phyloP scores from a whole-genome alignment of 2,329 filamentous ascomycete genomes.

The Ambrosiella cleistominuta region DNA sequence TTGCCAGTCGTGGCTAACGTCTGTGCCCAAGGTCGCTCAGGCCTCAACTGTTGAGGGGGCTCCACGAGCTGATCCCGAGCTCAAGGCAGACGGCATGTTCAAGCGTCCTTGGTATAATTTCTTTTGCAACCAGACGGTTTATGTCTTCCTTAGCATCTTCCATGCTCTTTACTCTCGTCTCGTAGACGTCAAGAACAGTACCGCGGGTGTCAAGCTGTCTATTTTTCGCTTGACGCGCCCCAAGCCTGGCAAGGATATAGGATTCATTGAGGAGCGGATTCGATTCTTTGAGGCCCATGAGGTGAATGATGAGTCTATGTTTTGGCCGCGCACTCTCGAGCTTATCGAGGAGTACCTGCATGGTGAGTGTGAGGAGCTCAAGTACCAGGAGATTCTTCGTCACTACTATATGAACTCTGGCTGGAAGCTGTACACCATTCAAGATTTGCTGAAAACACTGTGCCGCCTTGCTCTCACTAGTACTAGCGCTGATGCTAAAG shows the following conservation, averaged over 20 bases:
- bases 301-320: slow-evolving; percentile 39
- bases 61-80: slow-evolving; percentile 39
- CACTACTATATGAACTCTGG: slow-evolving; percentile 82
- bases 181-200: slow-evolving; percentile 64
- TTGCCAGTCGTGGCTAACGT: slow-evolving; percentile 43
- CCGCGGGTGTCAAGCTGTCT: slow-evolving; percentile 53
- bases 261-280: slow-evolving; percentile 60
- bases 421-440: slow-evolving; percentile 85
- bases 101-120: slow-evolving; percentile 68
- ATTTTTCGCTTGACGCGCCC: slow-evolving; percentile 54
- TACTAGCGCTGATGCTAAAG: slow-evolving; percentile 71
- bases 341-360: slow-evolving; percentile 77
- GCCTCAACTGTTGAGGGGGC: slow-evolving; percentile 22
- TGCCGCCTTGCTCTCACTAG: slow-evolving; percentile 69
- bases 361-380: slow-evolving; percentile 61
- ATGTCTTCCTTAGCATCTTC: slow-evolving; percentile 88
- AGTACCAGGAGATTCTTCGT: slow-evolving; percentile 78
- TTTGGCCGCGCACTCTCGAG: slow-evolving; percentile 70
- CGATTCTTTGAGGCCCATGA: slow-evolving; percentile 51
- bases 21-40: slow-evolving; percentile 38
- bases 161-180: slow-evolving; percentile 78
- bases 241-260: slow-evolving; percentile 70
- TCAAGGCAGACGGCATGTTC: slow-evolving; percentile 65
- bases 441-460: slow-evolving; percentile 69
- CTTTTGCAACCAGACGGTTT: slow-evolving; percentile 80